phyloP scores from a whole-genome alignment of 2,329 filamentous ascomycete species.

The Verticillium klebahnii region DNA sequence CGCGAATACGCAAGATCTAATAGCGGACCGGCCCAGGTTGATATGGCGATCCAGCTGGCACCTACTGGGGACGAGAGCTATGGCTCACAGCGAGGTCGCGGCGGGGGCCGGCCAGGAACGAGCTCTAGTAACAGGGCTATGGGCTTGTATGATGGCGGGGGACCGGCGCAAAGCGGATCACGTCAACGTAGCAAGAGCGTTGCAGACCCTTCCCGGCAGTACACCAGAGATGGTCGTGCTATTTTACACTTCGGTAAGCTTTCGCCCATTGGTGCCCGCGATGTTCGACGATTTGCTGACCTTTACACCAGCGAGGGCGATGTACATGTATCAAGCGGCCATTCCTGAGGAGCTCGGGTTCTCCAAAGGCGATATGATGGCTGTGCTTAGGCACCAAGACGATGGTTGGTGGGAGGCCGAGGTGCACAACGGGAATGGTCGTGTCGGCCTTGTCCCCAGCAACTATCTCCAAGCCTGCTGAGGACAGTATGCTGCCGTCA shows the following conservation, averaged over 20 bases:
- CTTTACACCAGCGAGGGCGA: conserved; percentile 65
- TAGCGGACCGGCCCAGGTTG: conserved; percentile 45
- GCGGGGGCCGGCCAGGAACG: conserved; percentile 44
- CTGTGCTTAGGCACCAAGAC: conserved; percentile 85
- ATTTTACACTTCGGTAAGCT: conserved; percentile 92
- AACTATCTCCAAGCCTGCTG: conserved; percentile 59
- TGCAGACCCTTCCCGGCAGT: conserved; percentile 75
- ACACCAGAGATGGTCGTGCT: conserved; percentile 78
- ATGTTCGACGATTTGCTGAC: conserved; percentile 13
- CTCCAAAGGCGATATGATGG: conserved; percentile 84
- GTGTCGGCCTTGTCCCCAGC: conserved; percentile 59
- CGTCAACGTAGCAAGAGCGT: conserved; percentile 75
- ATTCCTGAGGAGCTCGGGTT: conserved; percentile 95
- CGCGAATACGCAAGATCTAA: conserved; percentile 43
- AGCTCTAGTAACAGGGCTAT: conserved; percentile 42
- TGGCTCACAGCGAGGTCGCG: conserved; percentile 49
- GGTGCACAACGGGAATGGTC: conserved; percentile 64
- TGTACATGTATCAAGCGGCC: conserved; percentile 91
- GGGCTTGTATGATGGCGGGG: conserved; percentile 51
- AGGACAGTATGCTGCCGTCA: background rate
- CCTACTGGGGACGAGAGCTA: conserved; percentile 52
- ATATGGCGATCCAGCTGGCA: conserved; percentile 67
- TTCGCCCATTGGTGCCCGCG: background rate
- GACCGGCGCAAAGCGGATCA: conserved; percentile 32
- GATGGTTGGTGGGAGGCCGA: conserved; percentile 99